Evolutionary conservation across 1,284 basidiomycete species (phyloP).

Genomic region (Boletus mariae): DNA sequence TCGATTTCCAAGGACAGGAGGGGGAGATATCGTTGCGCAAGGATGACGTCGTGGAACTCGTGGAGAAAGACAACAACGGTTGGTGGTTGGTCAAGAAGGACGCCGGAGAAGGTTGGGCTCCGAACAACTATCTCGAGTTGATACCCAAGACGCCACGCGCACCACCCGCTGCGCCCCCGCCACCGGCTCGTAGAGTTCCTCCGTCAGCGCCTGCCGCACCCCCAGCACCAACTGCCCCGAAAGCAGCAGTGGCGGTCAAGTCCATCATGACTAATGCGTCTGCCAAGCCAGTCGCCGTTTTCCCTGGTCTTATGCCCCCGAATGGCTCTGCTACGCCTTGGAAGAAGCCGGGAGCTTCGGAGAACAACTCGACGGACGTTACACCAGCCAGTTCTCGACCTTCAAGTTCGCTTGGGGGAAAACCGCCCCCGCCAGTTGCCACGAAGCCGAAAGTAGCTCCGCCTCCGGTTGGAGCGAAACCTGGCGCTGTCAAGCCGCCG

Average conservation of each 20-base stretch:
- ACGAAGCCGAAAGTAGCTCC: constrained; percentile 51
- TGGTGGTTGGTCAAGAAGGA: constrained; percentile 97
- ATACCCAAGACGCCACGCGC: constrained; percentile 60
- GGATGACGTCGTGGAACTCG: constrained; percentile 88
- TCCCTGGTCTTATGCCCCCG: constrained; percentile 62
- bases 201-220: constrained; percentile 38
- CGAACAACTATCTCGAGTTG: constrained; percentile 88
- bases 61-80: constrained; percentile 92
- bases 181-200: constrained; percentile 54
- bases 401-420: constrained; percentile 45
- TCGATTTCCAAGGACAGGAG: constrained; percentile 84
- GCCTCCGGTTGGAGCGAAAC: constrained; percentile 56
- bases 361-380: constrained; percentile 34
- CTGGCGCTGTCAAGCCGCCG: constrained; percentile 42
- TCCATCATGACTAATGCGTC: constrained; percentile 50
- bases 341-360: constrained; percentile 53
- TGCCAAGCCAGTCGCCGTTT: constrained; percentile 70
- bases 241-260: constrained; percentile 38
- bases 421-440: constrained; percentile 46
- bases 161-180: constrained; percentile 65
- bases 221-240: constrained; percentile 34
- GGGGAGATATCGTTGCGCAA: constrained; percentile 91
- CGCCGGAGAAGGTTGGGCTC: constrained; percentile 89
- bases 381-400: constrained; percentile 57
- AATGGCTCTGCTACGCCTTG: constrained; percentile 71